Evolutionary conservation across 2,329 filamentous ascomycete species (phyloP).

Genomic region (Colletotrichum australisinense): DNA sequence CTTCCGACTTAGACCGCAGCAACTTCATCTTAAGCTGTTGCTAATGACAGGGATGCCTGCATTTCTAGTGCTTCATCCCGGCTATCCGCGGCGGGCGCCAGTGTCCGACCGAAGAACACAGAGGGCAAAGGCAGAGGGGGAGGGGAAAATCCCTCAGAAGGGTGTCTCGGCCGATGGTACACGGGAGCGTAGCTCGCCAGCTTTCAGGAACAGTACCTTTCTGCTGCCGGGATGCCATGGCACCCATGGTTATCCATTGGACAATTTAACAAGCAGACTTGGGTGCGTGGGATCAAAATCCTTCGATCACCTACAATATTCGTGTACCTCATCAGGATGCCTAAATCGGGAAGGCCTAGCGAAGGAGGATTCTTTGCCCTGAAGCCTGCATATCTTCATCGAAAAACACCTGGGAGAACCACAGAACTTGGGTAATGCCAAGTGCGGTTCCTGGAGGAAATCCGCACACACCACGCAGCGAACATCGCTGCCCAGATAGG

Average conservation of each 20-base stretch:
- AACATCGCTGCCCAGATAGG: not conserved
- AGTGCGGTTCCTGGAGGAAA: not conserved
- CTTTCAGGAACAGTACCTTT: not conserved
- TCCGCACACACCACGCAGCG: not conserved
- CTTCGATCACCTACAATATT: not conserved
- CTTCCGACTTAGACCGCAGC: conserved; percentile 15
- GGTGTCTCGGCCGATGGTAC: conserved; percentile 8
- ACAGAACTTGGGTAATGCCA: not conserved
- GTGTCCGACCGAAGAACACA: not conserved
- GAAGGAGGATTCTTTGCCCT: not conserved
- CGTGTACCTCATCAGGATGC: not conserved
- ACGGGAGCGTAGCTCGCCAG: not conserved
- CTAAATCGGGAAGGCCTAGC: not conserved
- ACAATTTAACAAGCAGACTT: not conserved
- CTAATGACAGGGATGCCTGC: not conserved
- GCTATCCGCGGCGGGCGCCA: not conserved
- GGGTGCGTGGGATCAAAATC: not conserved
- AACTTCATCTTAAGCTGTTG: conserved; percentile 11
- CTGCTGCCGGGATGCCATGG: not conserved
- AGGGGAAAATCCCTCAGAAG: conserved; percentile 12
- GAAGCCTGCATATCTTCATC: not conserved
- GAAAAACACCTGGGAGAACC: not conserved
- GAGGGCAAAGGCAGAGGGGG: not conserved
- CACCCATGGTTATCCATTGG: not conserved
- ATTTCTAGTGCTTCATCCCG: conserved; percentile 23